Evolutionary conservation across 2,329 filamentous ascomycete species (phyloP).

Genomic region (Verticillium tricorpus): DNA sequence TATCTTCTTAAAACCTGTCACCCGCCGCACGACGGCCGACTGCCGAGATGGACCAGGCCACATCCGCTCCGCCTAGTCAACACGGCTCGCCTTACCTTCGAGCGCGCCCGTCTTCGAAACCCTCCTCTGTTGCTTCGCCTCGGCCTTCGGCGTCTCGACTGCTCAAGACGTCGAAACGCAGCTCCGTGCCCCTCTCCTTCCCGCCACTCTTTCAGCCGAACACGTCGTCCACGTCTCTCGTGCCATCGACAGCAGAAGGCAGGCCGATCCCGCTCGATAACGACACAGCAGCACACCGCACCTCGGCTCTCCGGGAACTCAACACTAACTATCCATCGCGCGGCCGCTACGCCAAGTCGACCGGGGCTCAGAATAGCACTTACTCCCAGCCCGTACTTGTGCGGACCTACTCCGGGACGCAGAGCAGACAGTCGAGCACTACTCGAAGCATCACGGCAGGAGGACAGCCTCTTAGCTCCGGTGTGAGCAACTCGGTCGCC

Average conservation of each 20-base stretch:
- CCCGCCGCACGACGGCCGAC: slow-evolving; percentile 4
- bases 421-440: slow-evolving; percentile 24
- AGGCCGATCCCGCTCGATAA: slow-evolving; percentile 53
- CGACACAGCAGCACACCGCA: slow-evolving; percentile 50
- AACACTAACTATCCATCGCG: slow-evolving; percentile 54
- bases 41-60: slow-evolving; percentile 8
- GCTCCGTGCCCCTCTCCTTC: slow-evolving; percentile 43
- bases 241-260: slow-evolving; percentile 51
- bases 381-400: slow-evolving; percentile 64
- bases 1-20: neutral
- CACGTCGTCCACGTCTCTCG: slow-evolving; percentile 47
- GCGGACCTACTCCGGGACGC: slow-evolving; percentile 54
- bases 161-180: slow-evolving; percentile 11
- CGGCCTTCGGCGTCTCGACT: neutral
- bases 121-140: neutral
- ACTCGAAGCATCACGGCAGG: slow-evolving; percentile 14
- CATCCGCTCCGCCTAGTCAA: slow-evolving; percentile 3
- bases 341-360: slow-evolving; percentile 52
- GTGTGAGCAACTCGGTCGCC: neutral
- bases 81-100: slow-evolving; percentile 7
- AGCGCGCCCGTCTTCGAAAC: neutral
- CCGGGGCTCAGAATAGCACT: slow-evolving; percentile 51
- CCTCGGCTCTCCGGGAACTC: slow-evolving; percentile 56
- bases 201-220: slow-evolving; percentile 44
- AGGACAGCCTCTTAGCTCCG: neutral